Evolutionary conservation across 208 protist species (phyloP).

Genomic region (Wallacemonas collosoma): DNA sequence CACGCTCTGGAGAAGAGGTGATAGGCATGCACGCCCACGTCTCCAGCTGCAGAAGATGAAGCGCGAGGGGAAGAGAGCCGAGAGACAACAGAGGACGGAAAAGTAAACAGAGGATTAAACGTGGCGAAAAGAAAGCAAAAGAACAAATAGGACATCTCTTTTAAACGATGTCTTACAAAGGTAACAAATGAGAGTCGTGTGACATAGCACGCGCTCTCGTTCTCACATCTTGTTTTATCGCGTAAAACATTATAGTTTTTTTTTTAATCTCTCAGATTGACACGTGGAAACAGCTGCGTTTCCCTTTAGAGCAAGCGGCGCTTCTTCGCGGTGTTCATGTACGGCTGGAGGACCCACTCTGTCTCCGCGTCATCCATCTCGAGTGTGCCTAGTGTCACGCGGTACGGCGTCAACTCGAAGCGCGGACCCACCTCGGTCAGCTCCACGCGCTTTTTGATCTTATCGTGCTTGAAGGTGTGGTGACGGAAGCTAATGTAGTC

Average conservation of each 20-base stretch:
- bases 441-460: constrained; percentile 84
- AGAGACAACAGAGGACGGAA: background rate
- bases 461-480: constrained; percentile 94
- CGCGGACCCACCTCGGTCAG: constrained; percentile 98
- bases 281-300: no score
- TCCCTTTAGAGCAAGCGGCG: constrained; percentile 64
- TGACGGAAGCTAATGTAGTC: constrained; percentile 99
- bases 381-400: constrained; percentile 95
- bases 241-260: background rate
- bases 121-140: constrained; percentile 5
- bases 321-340: constrained; percentile 99
- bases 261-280: no score
- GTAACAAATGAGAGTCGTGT: no score
- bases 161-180: background rate
- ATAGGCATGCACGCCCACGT: no score
- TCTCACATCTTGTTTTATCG: no score
- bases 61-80: no score
- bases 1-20: no score
- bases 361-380: constrained; percentile 97
- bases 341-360: constrained; percentile 98
- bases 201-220: no score
- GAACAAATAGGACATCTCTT: constrained; percentile 4
- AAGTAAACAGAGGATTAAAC: background rate
- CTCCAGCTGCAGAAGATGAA: no score
- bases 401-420: constrained; percentile 98